Conservation (phyloP, 2,329 filamentous ascomycete genomes). For the Aspergillus bombycis region DNA sequence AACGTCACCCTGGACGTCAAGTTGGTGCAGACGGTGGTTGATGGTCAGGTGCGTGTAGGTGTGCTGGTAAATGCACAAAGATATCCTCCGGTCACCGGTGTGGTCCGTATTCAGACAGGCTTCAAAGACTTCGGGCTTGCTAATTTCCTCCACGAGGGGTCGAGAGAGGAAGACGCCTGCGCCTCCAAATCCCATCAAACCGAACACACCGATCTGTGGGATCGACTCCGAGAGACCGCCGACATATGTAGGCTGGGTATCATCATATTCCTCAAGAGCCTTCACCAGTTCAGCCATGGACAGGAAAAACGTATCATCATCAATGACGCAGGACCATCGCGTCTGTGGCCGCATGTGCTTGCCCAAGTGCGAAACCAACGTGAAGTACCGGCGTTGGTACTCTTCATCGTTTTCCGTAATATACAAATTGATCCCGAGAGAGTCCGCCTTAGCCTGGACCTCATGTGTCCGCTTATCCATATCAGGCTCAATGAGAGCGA, state of each 20-base stretch:
- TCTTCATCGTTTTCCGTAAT: conserved; percentile 38
- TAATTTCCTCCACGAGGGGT: conserved; percentile 54
- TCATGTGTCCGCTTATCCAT: conserved; percentile 32
- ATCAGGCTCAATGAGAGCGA: conserved; percentile 55
- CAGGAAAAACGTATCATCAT: conserved; percentile 68
- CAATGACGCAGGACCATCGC: conserved; percentile 60
- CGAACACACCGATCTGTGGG: conserved; percentile 55
- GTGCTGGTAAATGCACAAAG: conserved; percentile 60
- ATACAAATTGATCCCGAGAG: conserved; percentile 48
- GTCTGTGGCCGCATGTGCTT: conserved; percentile 49
- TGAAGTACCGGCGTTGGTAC: conserved; percentile 59
- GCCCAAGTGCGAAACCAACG: conserved; percentile 56
- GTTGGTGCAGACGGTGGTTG: conserved; percentile 60
- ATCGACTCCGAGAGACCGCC: conserved; percentile 63
- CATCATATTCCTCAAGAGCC: conserved; percentile 54
- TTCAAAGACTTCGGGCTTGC: conserved; percentile 47
- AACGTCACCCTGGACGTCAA: conserved; percentile 59
- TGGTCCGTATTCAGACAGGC: conserved; percentile 52
- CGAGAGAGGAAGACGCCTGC: conserved; percentile 62
- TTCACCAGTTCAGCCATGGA: conserved; percentile 55
- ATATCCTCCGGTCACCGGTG: conserved; percentile 60
- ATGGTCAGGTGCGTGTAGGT: conserved; percentile 59
- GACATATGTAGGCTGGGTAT: conserved; percentile 55
- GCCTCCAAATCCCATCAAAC: conserved; percentile 64
- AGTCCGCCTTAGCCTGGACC: conserved; percentile 38